Evolutionary conservation across 2,329 filamentous ascomycete genomes (phyloP), one percentile per base, ranked within the genome.

Genomic region (Fusarium torreyae): DNA sequence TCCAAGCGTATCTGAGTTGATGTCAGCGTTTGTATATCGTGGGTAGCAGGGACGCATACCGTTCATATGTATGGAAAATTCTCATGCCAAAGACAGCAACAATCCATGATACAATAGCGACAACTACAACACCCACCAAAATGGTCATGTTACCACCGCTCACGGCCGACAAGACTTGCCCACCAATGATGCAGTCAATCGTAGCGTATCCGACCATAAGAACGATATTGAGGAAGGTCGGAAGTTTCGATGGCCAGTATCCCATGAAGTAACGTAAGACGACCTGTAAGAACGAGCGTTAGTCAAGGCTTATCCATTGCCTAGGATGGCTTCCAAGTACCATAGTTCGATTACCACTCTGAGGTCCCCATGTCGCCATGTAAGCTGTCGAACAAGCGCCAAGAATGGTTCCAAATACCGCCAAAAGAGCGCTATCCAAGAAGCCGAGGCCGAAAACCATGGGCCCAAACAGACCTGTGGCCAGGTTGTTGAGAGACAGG

Each of bases 101-200:
- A 88, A 78, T 92, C 76, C 73, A 93, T 40, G 92, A 86, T n/a
- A 89, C 91, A 66, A 95, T 84, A 45, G 91, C 88, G 68, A 94
- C 92, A 67, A 94, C 87, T 39, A 95, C 79, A 65, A 96, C 91
- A 20, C 92, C 92, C 2, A 91, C 92, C 75, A 84, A 91, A 45
- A 92, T 91, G 8, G 91, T 91, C 69, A 94, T 88, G 50, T 86
- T 79, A 6, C 75, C 76, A 45, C 79, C 76, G 76, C 93, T 94
- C 45, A 95, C 89, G 1, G 92, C 90, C 58, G 93, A 85, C 71
- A 96, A 85, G 8, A 95, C 85, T 77, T 95, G 91, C 1, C 92
- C 91, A 18, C 92, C 93, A 17, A 95, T 92, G 66, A 96, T 94
- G 56, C 88, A 87, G 75, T 96, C 95, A 69, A 94, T 89, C 0